Evolutionary conservation across 1,139 yeast genomes (phyloP), one percentile per base, ranked within the genome.

Genomic region (Eremothecium cymbalariae): DNA sequence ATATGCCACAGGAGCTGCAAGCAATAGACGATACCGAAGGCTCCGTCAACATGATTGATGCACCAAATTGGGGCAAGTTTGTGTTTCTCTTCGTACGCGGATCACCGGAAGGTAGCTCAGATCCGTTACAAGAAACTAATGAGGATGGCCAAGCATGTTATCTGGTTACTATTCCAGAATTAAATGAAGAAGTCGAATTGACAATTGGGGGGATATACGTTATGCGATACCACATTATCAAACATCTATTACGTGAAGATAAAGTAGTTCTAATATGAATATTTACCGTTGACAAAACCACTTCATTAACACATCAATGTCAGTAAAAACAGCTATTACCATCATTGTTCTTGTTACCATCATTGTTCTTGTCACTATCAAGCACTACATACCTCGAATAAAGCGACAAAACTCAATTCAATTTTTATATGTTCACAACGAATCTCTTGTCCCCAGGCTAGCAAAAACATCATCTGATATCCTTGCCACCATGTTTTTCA

Each of bases 1-100:
- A 73, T 37, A 59, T 88, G 46, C 96, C 97, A 0, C 68, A 66
- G 14, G 67, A 69, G 25, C 60, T 85, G 38, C 84, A 79, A 26
- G 72, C 75, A 12, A 62, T 90, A 40, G 94, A 85, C 49, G 97
- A 88, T 46, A 71, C 72, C 3, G 69, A 74, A 12, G 94, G 88
- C 4, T 83, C 82, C 2, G 68, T 79, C 14, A 69, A 78, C 6
- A 86, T 88, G 97, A 65, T 86, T 2, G 79, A 74, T 12, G 69
- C 68, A 44, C 97, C 97, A 0, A 84, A 84, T 40, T 48, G 81
- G 48, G 69, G 79, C 41, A 72, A 67, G 42, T 82, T 90, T 3
- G 95, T 90, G 2, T 84, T 85, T 50, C 64, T 86, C 7, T 69
- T 71, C 36, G 86, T 82, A 3, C 46, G 39, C 8, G 55, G 55